These are phyloP conservation scores for Tulasnella sp. DNA, from an alignment of 768 basidiomycete genomes.

Conservation along the genomic window DNA sequence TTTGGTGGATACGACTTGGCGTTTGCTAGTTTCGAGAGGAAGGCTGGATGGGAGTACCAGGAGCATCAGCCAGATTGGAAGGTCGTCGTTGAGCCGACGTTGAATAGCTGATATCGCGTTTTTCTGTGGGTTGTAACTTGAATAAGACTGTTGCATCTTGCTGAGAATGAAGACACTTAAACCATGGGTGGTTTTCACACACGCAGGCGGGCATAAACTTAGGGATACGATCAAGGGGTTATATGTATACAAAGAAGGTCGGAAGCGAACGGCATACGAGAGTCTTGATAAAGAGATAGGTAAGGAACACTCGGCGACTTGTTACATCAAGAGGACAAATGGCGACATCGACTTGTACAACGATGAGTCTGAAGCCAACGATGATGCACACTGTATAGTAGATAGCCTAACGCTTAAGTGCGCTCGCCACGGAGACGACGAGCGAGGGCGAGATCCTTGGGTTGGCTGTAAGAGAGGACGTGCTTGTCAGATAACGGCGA, in stretches of 20 bases:
- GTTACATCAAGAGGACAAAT: neutral
- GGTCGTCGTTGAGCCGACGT: neutral
- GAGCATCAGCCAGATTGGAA: conserved; percentile 17
- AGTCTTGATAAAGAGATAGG: conserved; percentile 1
- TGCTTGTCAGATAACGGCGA: neutral
- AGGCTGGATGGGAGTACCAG: neutral
- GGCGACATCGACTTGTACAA: neutral
- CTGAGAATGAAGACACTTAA: neutral
- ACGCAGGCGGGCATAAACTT: neutral
- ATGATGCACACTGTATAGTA: neutral
- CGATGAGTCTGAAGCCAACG: neutral
- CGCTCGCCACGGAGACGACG: conserved; percentile 84
- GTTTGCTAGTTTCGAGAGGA: conserved; percentile 74
- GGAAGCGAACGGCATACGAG: conserved; percentile 8
- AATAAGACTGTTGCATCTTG: neutral
- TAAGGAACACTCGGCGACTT: neutral
- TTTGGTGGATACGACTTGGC: conserved; percentile 90
- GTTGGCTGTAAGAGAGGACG: conserved; percentile 46
- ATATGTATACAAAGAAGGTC: neutral
- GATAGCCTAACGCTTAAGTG: conserved; percentile 25
- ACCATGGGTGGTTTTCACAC: neutral
- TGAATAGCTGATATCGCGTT: neutral
- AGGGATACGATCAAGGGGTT: conserved; percentile 9
- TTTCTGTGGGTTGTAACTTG: neutral
- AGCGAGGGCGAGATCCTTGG: conserved; percentile 84